Base-by-base conservation (phyloP, 228 moss, liverwort and hornwort genomes). In the Sphagnum magellanicum region DNA sequence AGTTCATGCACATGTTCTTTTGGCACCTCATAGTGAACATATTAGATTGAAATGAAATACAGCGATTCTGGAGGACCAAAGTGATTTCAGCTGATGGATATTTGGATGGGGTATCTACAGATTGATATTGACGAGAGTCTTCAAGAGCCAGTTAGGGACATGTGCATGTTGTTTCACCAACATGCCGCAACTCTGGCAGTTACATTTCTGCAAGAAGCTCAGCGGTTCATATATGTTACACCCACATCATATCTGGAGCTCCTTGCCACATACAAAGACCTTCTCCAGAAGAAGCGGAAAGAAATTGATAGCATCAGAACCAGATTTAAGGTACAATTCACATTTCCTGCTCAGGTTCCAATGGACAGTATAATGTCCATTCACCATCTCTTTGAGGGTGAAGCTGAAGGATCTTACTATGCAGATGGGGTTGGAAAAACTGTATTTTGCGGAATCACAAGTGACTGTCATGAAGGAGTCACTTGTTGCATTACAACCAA, bases 141-240 rank as follows among this genome's bases (percentile, higher is more conserved):
- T 79, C 84, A 87, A 32, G 49, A 50, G 53, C 81, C 79, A 48
- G 77, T 94, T 1, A 67, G 87, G 66, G 87, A 94, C 48, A 90
- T 94, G 92, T 94, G 94, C 72, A 88, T 91, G 90, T 76, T 71
- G 70, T 92, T 94, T 71, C 92, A 94, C 63, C 84, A 84, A 5
- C 79, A 74, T 71, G 89, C 88, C 61, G 81, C 78, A 8, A 50
- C 79, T 47, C 77, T 91, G 50, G 81, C 87, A 0, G 4, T 0
- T 4, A 7, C 73, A 5, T 94, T 88, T 51, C 66, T 88, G 47
- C 86, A 84, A 70, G 91, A 94, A 61, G 84, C 89, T 71, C 86
- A 86, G 2, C 88, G 87, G 15, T 78, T 88, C 63, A 86, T 91
- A n/a, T 94, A 94, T 6, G 81, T 94, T 48, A 94, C 94, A 0